phyloP scores from a whole-genome alignment of 768 basidiomycete genomes.

The Leccinum olivaceopallidum region DNA sequence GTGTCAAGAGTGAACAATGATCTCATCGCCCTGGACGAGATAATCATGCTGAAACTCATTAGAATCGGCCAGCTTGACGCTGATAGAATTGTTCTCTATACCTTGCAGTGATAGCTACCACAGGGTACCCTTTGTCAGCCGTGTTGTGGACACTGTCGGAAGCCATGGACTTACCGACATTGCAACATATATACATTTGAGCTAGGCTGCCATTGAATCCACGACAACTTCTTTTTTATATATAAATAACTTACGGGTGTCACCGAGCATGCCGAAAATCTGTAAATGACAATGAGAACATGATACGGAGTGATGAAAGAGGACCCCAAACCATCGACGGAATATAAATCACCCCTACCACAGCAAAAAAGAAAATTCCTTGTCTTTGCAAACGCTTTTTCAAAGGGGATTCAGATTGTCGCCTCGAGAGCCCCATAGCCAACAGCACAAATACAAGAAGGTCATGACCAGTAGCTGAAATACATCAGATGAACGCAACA shows the following conservation, averaged over 20 bases:
- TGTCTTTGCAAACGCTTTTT: slow-evolving; percentile 17
- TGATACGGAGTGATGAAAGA: not conserved
- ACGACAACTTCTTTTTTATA: not conserved
- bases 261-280: not conserved
- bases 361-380: slow-evolving; percentile 17
- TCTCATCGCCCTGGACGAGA: slow-evolving; percentile 17
- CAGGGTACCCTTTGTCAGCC: not conserved
- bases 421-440: slow-evolving; percentile 15
- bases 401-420: slow-evolving; percentile 13
- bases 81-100: not conserved
- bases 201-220: slow-evolving; percentile 2
- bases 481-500: not conserved
- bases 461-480: slow-evolving; percentile 21
- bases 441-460: slow-evolving; percentile 21
- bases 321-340: slow-evolving; percentile 4
- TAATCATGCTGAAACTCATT: slow-evolving; percentile 5
- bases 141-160: not conserved
- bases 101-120: slow-evolving; percentile 13
- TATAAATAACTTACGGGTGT: not conserved
- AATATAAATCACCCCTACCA: slow-evolving; percentile 18
- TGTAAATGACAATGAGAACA: not conserved
- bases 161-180: slow-evolving; percentile 3
- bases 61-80: not conserved
- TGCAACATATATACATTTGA: not conserved
- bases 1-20: slow-evolving; percentile 5